Evolutionary conservation across 352 stramenopile genomes (phyloP), one percentile per base, ranked within the genome.

Genomic region (Hyaloperonospora arabidopsidis): DNA sequence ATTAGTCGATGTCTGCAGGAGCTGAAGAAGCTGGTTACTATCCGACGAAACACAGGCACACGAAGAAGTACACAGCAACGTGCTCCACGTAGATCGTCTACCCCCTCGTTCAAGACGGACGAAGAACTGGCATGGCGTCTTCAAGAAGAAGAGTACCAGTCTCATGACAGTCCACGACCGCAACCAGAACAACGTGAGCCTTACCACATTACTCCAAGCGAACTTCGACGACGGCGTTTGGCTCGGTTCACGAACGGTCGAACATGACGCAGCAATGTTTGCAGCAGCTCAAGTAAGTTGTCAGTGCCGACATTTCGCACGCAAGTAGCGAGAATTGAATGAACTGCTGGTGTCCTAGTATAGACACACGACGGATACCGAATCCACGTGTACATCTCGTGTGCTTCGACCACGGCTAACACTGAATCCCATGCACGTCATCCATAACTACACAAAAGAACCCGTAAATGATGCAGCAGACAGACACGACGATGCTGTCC

Each of bases 111-210:
- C 17, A 50, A 67, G 44, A 70, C 63, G 8, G 63, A 70, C 28
- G 50, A 70, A 40, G 46, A 65, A 15, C 21, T 70, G 19, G 58
- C 59, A 5, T 44, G 45, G n/a, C 58, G 54, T 38, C 39, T 67
- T 38, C 63, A 70, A 49, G 63, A 70, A 50, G 54, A 70, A 61
- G 59, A 67, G 47, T 67, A 64, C 21, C 32, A 23, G 45, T 52
- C 53, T 40, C 36, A 45, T 2, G 35, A 50, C 40, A 11, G 22
- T 25, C 13, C 38, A 19, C 45, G 13, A 58, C 8, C 36, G 14
- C 50, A 61, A 15, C n/a, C 36, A 17, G 47, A 49, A 48, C 38
- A 63, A 55, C 35, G 29, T 49, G 17, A 28, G 17, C 38, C 47
- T 23, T 45, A 54, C 13, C 32, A 14, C 23, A 61, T 70, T 3